These are phyloP conservation scores for Penicillium sp. DNA, from an alignment of 2,329 filamentous ascomycete species.

Conservation along the genomic window DNA sequence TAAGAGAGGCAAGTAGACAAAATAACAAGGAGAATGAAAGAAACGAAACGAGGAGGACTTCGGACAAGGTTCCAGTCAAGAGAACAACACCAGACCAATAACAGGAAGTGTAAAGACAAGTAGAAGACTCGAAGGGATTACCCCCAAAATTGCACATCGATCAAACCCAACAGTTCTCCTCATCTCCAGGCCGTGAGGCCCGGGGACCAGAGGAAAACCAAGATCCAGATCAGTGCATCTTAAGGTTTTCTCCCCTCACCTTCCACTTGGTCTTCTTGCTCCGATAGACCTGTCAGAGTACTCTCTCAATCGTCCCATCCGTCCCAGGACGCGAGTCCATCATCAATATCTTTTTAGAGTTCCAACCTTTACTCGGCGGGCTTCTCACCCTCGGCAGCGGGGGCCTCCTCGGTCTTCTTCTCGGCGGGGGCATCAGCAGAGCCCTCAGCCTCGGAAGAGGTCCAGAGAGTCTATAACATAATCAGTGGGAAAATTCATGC, in stretches of 20 bases:
- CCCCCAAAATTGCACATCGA: neutral
- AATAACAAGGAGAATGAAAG: conserved; percentile 30
- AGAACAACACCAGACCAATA: conserved; percentile 9
- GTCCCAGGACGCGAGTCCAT: conserved; percentile 32
- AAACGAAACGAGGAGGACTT: conserved; percentile 19
- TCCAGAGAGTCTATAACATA: conserved; percentile 85
- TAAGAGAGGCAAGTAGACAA: conserved; percentile 29
- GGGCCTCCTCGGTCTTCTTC: conserved; percentile 46
- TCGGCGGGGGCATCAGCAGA: conserved; percentile 54
- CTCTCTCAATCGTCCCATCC: conserved; percentile 22
- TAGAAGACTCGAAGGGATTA: conserved; percentile 3
- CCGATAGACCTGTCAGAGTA: conserved; percentile 13
- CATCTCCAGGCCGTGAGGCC: conserved; percentile 6
- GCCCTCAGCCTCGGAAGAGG: conserved; percentile 94
- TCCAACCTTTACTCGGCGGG: conserved; percentile 45
- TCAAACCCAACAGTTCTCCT: neutral
- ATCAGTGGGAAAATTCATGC: neutral
- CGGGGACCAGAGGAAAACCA: conserved; percentile 5
- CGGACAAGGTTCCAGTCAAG: conserved; percentile 11
- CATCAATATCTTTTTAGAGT: conserved; percentile 30
- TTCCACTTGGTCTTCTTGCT: conserved; percentile 7
- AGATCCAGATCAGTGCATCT: neutral
- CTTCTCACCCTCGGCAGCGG: conserved; percentile 44
- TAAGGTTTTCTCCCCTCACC: neutral
- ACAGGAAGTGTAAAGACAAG: conserved; percentile 8